A percentile compares a stretch with the other conserved stretches of the same genome.
phyloP scores from a whole-genome alignment of 2,329 filamentous ascomycete genomes.

The Monosporascus sp. region DNA sequence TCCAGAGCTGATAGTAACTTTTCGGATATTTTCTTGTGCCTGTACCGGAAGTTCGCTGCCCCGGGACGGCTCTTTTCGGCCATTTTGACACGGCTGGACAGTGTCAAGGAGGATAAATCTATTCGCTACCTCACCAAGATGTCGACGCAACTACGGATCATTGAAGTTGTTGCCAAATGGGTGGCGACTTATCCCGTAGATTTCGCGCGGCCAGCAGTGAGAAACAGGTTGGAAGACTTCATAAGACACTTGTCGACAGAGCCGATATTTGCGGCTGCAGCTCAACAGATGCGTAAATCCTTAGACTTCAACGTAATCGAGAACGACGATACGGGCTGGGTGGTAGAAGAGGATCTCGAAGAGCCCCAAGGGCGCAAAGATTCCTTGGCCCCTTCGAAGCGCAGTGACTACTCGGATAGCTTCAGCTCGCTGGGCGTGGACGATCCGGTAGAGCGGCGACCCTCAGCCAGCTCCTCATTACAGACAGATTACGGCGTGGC shows the following conservation, averaged over 20 bases:
- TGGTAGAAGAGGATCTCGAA: conserved; percentile 64
- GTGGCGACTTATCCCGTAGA: conserved; percentile 86
- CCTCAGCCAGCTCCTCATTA: conserved; percentile 40
- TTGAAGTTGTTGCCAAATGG: conserved; percentile 84
- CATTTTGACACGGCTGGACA: conserved; percentile 71
- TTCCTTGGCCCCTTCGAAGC: conserved; percentile 11
- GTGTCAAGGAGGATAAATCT: conserved; percentile 58
- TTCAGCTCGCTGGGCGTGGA: conserved; percentile 45
- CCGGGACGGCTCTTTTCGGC: conserved; percentile 72
- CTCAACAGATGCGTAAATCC: conserved; percentile 77
- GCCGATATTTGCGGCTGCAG: conserved; percentile 77
- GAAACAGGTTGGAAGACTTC: conserved; percentile 67
- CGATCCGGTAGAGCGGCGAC: conserved; percentile 34
- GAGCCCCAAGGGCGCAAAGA: conserved; percentile 17
- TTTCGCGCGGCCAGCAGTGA: conserved; percentile 74
- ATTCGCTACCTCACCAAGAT: conserved; percentile 71
- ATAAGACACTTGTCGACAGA: conserved; percentile 68
- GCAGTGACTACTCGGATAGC: conserved; percentile 36
- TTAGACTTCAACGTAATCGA: conserved; percentile 68
- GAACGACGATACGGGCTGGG: conserved; percentile 92
- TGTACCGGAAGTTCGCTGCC: conserved; percentile 90
- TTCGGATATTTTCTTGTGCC: conserved; percentile 77
- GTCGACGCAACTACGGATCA: conserved; percentile 74
- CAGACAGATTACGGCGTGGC: conserved; percentile 32
- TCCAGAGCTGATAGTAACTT: conserved; percentile 89